Conservation (phyloP, 495 filamentous ascomycete genomes). For the Thermothielavioides terrestris region DNA sequence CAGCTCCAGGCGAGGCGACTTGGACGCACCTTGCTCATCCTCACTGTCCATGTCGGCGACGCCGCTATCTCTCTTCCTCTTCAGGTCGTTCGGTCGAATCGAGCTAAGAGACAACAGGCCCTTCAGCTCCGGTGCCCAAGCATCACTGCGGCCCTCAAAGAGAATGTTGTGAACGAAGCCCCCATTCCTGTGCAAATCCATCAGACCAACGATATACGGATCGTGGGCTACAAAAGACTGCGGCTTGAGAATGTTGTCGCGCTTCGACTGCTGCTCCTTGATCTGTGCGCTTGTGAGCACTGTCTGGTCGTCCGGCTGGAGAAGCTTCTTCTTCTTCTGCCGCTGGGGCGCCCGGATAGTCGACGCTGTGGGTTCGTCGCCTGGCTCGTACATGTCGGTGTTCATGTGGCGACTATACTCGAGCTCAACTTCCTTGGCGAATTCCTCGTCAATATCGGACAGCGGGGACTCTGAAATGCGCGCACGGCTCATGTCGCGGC, state of each 20-base stretch:
- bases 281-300: constrained; percentile 51
- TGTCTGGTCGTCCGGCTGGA: constrained; percentile 59
- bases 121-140: constrained; percentile 86
- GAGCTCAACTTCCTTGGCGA: constrained; percentile 43
- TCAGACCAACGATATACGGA: constrained; percentile 73
- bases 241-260: constrained; percentile 69
- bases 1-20: constrained; percentile 62
- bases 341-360: constrained; percentile 51
- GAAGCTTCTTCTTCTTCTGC: constrained; percentile 66
- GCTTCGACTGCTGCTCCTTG: constrained; percentile 69
- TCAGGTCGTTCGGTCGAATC: constrained; percentile 70
- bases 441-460: constrained; percentile 56
- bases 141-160: constrained; percentile 62
- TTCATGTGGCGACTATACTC: constrained; percentile 46
- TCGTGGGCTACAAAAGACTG: constrained; percentile 76
- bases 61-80: constrained; percentile 88
- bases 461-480: constrained; percentile 61
- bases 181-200: constrained; percentile 81
- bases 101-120: constrained; percentile 75
- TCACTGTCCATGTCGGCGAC: constrained; percentile 67
- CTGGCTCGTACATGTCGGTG: constrained; percentile 47
- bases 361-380: constrained; percentile 38
- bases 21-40: constrained; percentile 48
- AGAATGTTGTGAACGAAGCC: constrained; percentile 77
- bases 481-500: constrained; percentile 38